Conservation (phyloP, 768 basidiomycete species). For the Agrocybe praecox region DNA sequence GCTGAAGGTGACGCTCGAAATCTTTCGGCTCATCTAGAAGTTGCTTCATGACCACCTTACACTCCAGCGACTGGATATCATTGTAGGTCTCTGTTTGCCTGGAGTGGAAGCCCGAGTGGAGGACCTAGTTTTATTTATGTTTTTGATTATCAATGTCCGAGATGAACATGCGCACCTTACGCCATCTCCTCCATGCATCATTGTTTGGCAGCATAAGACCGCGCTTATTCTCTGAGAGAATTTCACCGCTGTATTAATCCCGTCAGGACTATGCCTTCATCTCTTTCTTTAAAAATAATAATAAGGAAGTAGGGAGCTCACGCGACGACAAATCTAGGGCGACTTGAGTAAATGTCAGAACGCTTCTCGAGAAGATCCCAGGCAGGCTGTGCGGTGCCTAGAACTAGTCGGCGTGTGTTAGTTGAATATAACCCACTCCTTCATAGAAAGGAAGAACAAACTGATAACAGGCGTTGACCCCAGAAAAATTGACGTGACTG, state of each 20-base stretch:
- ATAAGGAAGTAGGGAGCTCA: too few relatives aligned
- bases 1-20: slow-evolving; percentile 42
- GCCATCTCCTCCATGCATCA: slow-evolving; percentile 49
- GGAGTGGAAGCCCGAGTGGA: slow-evolving; percentile 45
- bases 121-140: slow-evolving; percentile 28
- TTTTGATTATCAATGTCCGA: background rate
- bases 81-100: slow-evolving; percentile 44
- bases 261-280: background rate
- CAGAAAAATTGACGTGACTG: slow-evolving; percentile 42
- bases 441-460: slow-evolving; percentile 12
- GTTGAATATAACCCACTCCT: background rate
- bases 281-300: too few relatives aligned
- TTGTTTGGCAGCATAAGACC: slow-evolving; percentile 47
- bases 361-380: slow-evolving; percentile 42
- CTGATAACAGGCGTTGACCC: slow-evolving; percentile 45
- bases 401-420: slow-evolving; percentile 26
- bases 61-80: slow-evolving; percentile 50
- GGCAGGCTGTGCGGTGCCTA: slow-evolving; percentile 43
- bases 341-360: slow-evolving; percentile 49
- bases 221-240: slow-evolving; percentile 46
- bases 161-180: slow-evolving; percentile 35
- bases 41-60: slow-evolving; percentile 43
- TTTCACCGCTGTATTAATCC: slow-evolving; percentile 35
- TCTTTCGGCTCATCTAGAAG: slow-evolving; percentile 38
- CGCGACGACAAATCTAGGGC: slow-evolving; percentile 50